phyloP scores from a whole-genome alignment of 768 basidiomycete genomes.

The Lactarius pseudohatsudake region DNA sequence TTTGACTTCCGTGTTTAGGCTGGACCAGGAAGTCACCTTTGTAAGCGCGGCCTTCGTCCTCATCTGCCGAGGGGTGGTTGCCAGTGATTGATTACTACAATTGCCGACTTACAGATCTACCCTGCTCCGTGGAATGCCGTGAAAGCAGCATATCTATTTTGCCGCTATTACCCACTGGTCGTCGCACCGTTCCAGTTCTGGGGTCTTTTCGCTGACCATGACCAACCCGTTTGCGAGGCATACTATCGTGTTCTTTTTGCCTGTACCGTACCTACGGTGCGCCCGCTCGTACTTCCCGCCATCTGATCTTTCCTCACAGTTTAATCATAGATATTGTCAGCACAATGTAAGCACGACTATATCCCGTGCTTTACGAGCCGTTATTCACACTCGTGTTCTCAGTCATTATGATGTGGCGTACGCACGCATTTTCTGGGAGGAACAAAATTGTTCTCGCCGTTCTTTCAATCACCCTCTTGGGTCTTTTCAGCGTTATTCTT shows the following conservation, averaged over 20 bases:
- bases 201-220: conserved; percentile 14
- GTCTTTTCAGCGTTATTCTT: conserved; percentile 7
- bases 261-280: conserved; percentile 17
- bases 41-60: conserved; percentile 1
- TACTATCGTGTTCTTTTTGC: conserved; percentile 17
- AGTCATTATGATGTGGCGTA: conserved; percentile 28
- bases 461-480: conserved; percentile 4
- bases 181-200: conserved; percentile 24
- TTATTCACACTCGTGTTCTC: background rate
- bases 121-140: conserved; percentile 17
- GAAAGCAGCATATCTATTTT: conserved; percentile 25
- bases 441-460: background rate
- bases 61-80: background rate
- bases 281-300: background rate
- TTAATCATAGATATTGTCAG: conserved; percentile 14
- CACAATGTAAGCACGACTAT: conserved; percentile 16
- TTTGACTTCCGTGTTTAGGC: conserved; percentile 2
- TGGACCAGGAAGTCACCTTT: conserved; percentile 20
- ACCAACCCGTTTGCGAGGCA: background rate
- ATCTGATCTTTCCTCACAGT: conserved; percentile 1
- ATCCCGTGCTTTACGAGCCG: background rate
- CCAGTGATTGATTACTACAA: background rate
- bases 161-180: conserved; percentile 23
- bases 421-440: conserved; percentile 26
- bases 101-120: conserved; percentile 18